phyloP scores from a whole-genome alignment of 2,329 filamentous ascomycete genomes.

The Pseudogymnoascus sp. region DNA sequence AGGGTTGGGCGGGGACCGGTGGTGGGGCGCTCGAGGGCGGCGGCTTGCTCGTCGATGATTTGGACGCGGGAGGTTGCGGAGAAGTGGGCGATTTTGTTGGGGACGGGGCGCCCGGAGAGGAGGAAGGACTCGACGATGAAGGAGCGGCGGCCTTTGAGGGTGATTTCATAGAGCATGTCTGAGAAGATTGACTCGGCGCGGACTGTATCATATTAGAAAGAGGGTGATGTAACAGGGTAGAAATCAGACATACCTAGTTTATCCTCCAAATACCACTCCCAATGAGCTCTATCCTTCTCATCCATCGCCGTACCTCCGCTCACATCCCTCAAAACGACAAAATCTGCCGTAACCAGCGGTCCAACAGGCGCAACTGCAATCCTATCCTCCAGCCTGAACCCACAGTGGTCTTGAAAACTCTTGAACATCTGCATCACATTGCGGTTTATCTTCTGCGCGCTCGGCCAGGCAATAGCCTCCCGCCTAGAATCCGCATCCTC shows the following conservation, averaged over 20 bases:
- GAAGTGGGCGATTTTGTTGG: conserved; percentile 32
- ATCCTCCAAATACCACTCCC: conserved; percentile 41
- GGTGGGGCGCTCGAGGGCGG: conserved; percentile 20
- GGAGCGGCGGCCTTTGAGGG: conserved; percentile 46
- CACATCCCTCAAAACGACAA: conserved; percentile 53
- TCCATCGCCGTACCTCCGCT: conserved; percentile 33
- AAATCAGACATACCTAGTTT: conserved; percentile 29
- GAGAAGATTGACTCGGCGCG: conserved; percentile 61
- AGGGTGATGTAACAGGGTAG: not conserved
- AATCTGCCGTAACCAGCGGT: conserved; percentile 44
- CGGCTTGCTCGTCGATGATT: conserved; percentile 16
- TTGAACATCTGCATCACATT: conserved; percentile 66
- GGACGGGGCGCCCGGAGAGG: conserved; percentile 37
- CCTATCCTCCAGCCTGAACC: conserved; percentile 63
- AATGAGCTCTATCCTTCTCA: conserved; percentile 32
- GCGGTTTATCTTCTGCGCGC: conserved; percentile 54
- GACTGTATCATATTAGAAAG: conserved; percentile 32
- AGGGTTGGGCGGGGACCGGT: conserved; percentile 27
- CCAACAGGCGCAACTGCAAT: conserved; percentile 51
- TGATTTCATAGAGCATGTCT: conserved; percentile 61
- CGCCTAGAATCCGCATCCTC: conserved; percentile 21
- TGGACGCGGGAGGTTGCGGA: conserved; percentile 20
- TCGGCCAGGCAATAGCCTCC: conserved; percentile 54
- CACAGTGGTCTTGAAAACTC: conserved; percentile 62
- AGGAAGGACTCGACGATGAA: conserved; percentile 55